Evolutionary conservation across 371 early-diverging fungal genomes (phyloP).

Genomic region (Syncephalastrum racemosum): DNA sequence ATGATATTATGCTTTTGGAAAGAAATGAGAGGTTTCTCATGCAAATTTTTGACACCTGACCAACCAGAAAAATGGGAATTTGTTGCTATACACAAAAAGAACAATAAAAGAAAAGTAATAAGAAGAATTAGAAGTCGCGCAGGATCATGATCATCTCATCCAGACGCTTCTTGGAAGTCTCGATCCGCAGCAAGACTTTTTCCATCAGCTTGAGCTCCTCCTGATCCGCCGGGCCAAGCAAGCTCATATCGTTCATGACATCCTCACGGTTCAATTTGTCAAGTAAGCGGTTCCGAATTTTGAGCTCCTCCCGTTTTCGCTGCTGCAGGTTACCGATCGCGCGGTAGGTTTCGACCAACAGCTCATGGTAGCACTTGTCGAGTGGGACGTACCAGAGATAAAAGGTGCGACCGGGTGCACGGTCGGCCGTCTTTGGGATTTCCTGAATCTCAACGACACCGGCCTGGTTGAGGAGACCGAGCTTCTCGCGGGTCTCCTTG

Average conservation of each 20-base stretch:
- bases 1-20: not conserved
- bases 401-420: constrained; percentile 82
- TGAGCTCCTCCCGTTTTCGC: constrained; percentile 63
- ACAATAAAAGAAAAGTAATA: too few species aligned
- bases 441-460: constrained; percentile 86
- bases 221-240: constrained; percentile 62
- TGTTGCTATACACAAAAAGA: too few species aligned
- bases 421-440: constrained; percentile 84
- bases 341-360: constrained; percentile 65
- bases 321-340: constrained; percentile 69
- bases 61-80: too few species aligned
- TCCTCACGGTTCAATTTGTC: constrained; percentile 80
- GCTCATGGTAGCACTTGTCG: constrained; percentile 57
- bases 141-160: constrained; percentile 69
- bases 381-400: constrained; percentile 82
- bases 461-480: constrained; percentile 63
- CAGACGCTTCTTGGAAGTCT: constrained; percentile 60
- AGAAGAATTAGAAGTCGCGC: constrained; percentile 62
- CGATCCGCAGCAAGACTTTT: constrained; percentile 53
- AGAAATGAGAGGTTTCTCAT: not conserved
- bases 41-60: too few species aligned
- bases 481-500: constrained; percentile 70
- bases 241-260: constrained; percentile 58
- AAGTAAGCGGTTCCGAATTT: constrained; percentile 58
- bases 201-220: constrained; percentile 54